Evolutionary conservation across 2,329 filamentous ascomycete species (phyloP), one percentile per base, ranked within the genome.

Genomic region (Leptographium procerum): DNA sequence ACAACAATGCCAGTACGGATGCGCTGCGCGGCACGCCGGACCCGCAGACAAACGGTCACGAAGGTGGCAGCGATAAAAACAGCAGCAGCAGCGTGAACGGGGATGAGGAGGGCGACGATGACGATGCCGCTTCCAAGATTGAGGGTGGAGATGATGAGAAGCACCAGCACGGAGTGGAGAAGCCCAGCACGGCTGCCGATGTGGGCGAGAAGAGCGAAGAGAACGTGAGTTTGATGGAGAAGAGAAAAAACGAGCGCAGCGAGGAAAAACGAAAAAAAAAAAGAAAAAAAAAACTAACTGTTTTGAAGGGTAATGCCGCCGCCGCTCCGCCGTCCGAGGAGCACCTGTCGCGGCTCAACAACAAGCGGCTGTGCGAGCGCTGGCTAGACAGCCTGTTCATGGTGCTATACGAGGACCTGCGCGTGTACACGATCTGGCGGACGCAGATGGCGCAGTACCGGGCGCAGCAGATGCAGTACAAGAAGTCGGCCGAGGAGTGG

Each of bases 301-400:
- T 33, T 5, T 33, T 10, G 40, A 19, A n/a, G n/a, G n/a, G n/a
- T n/a, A n/a, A n/a, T n/a, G n/a, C n/a, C n/a, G 28, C 26, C 45
- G 29, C 9, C 34, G 16, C 55, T 56, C 47, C 52, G 9, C 81
- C 83, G 7, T 34, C 55, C 8, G 85, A 90, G 63, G 82, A 86
- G 59, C 80, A 88, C 64, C 88, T 95, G 65, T 91, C 91, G 8
- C 89, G 92, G 65, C 90, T 99, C 69, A 94, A 95, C 70, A 96
- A 96, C 72, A 99, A 99, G 75, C 87, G 94, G 1, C 82, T 99
- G 1, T 99, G 94, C 68, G 94, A 99, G 73, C 85, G 94, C 65
- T 99, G 94, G 94, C 81, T 99, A 2, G 94, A 99, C 72, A 97
- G 95, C 67, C 80, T 99, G 26, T 99, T 99, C 76, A 99, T 99